Conservation (phyloP, 306 rosid genomes). For the Gastrolobium villosum region DNA sequence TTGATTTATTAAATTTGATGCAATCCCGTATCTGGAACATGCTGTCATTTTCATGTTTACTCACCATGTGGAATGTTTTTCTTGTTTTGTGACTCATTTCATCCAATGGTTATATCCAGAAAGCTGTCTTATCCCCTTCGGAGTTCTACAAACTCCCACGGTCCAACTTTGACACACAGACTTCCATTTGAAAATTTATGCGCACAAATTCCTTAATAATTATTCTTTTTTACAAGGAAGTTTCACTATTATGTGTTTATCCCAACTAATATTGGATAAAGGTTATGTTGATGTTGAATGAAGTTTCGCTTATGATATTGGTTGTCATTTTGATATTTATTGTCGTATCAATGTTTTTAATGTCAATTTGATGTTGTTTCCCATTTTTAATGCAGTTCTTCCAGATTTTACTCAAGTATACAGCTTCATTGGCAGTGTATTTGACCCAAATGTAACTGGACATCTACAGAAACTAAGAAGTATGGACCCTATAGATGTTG, state of each 20-base stretch:
- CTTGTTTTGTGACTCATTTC: not conserved
- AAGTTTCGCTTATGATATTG: not conserved
- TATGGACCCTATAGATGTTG: conserved; percentile 95
- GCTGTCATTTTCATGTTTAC: not conserved
- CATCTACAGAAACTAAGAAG: conserved; percentile 82
- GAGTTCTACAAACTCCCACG: not conserved
- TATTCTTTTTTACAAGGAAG: not conserved
- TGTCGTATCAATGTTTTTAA: conserved; percentile 24
- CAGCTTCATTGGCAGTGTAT: conserved; percentile 92
- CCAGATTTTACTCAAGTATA: conserved; percentile 94
- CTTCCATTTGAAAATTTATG: conserved; percentile 6
- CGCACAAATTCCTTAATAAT: not conserved
- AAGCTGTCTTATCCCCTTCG: not conserved
- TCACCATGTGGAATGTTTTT: conserved; percentile 1
- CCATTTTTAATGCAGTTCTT: conserved; percentile 72
- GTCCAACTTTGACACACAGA: conserved; percentile 9
- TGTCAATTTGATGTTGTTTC: conserved; percentile 6
- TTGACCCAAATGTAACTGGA: conserved; percentile 78
- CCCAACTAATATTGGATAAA: too few relatives aligned
- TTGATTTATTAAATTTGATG: conserved; percentile 2
- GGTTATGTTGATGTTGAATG: too few relatives aligned
- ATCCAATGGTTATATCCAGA: not conserved
- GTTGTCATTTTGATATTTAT: not conserved
- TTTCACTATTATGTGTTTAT: not conserved
- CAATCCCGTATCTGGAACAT: not conserved